Percentiles rank a stretch among this genome's conserved stretches.
Conservation (phyloP, 306 rosid species). For the Hippophae gyantsensis region DNA sequence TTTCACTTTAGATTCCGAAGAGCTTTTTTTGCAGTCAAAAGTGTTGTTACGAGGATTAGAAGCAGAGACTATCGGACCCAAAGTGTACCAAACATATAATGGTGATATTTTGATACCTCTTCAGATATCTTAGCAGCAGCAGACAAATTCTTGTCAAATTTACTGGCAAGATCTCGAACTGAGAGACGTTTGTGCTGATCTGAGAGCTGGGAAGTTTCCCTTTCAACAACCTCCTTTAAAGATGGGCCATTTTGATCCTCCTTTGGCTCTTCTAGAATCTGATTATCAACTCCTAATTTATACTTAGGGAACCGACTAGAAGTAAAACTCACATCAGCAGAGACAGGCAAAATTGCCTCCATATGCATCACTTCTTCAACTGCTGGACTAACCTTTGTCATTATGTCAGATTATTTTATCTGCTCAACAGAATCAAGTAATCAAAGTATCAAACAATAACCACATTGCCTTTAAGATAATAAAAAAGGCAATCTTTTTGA, state of each 20-base stretch:
- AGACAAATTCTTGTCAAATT: slow-evolving; percentile 90
- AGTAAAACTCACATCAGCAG: slow-evolving; percentile 86
- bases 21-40: too few species aligned
- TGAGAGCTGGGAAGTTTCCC: slow-evolving; percentile 60
- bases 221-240: slow-evolving; percentile 63
- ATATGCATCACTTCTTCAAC: slow-evolving; percentile 42
- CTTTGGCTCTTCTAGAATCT: slow-evolving; percentile 64
- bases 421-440: slow-evolving; percentile 20
- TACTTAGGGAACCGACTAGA: slow-evolving; percentile 68
- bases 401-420: slow-evolving; percentile 25
- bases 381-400: slow-evolving; percentile 91
- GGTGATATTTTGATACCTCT: slow-evolving; percentile 39
- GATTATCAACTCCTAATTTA: slow-evolving; percentile 67
- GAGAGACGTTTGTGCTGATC: slow-evolving; percentile 94
- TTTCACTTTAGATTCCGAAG: too few species aligned
- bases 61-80: too few species aligned
- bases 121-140: slow-evolving; percentile 88
- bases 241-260: slow-evolving; percentile 63
- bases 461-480: slow-evolving; percentile 1
- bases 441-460: not conserved
- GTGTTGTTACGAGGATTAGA: too few species aligned
- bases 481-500: slow-evolving; percentile 2
- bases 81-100: too few species aligned
- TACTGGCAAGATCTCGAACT: slow-evolving; percentile 92
- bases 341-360: slow-evolving; percentile 59